Percentiles rank a stretch among this genome's conserved stretches.
These are phyloP conservation scores for Panellus pusillus DNA, from an alignment of 768 basidiomycete species.

Conservation along the genomic window DNA sequence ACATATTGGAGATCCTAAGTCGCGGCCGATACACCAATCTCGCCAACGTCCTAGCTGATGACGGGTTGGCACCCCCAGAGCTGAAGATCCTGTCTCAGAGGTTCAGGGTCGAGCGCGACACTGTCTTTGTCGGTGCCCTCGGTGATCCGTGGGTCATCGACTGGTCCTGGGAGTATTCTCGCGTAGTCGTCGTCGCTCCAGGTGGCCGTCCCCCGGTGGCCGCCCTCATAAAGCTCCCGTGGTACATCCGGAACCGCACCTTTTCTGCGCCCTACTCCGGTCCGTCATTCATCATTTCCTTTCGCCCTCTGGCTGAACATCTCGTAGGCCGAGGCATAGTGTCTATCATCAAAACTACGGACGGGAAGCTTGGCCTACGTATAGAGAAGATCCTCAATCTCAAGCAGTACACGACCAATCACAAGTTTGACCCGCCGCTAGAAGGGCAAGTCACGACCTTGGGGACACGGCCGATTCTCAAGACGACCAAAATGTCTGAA, in stretches of 20 bases:
- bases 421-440: neutral
- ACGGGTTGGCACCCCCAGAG: constrained; percentile 10
- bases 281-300: neutral
- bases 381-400: constrained; percentile 9
- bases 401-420: neutral
- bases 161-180: constrained; percentile 5
- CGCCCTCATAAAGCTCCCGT: constrained; percentile 6
- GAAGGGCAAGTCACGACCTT: constrained; percentile 9
- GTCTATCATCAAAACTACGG: constrained; percentile 3
- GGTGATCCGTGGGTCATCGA: constrained; percentile 7
- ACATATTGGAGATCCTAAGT: constrained; percentile 3
- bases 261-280: neutral
- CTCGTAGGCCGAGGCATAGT: constrained; percentile 11
- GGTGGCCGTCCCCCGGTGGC: neutral
- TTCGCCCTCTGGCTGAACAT: neutral
- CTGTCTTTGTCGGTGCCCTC: constrained; percentile 9
- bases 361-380: constrained; percentile 5
- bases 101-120: constrained; percentile 5
- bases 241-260: neutral
- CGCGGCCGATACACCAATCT: neutral
- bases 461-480: neutral
- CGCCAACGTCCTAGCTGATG: neutral
- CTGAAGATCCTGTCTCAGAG: neutral
- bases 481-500: constrained; percentile 11
- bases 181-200: constrained; percentile 2